A percentile compares a stretch with the other conserved stretches of the same genome.
phyloP scores from a whole-genome alignment of 345 rosid species.

The Draba incana region DNA sequence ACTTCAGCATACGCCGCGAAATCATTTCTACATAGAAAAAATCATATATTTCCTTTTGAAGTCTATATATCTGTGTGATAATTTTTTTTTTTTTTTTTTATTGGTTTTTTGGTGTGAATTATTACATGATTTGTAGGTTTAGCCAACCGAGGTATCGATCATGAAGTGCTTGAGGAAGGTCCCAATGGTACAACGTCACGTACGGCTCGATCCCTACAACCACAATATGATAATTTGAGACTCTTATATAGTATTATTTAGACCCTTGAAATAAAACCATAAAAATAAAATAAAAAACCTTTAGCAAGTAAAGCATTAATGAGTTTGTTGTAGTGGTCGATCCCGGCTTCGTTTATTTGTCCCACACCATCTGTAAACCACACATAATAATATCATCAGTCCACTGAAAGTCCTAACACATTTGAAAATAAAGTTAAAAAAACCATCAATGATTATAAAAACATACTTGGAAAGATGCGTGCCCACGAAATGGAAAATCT shows the following conservation, averaged over 20 bases:
- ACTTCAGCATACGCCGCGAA: constrained; percentile 77
- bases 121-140: constrained; percentile 67
- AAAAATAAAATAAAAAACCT: constrained; percentile 43
- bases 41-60: neutral
- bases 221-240: too few relatives aligned
- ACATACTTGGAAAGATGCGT: constrained; percentile 82
- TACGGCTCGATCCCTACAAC: constrained; percentile 82
- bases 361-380: constrained; percentile 69
- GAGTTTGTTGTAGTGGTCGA: constrained; percentile 86
- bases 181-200: constrained; percentile 95
- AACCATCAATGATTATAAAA: neutral
- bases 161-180: constrained; percentile 88
- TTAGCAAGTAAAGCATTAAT: constrained; percentile 77
- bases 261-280: neutral
- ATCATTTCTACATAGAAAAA: constrained; percentile 59
- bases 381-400: neutral
- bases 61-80: too few relatives aligned
- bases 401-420: neutral
- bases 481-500: constrained; percentile 95
- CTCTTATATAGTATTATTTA: too few relatives aligned
- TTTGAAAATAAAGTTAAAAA: too few relatives aligned
- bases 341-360: constrained; percentile 79
- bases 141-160: constrained; percentile 91
- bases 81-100: too few relatives aligned
- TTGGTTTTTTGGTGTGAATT: neutral